Conservation (phyloP, 208 protist species). For the Acanthamoeba healyi region DNA sequence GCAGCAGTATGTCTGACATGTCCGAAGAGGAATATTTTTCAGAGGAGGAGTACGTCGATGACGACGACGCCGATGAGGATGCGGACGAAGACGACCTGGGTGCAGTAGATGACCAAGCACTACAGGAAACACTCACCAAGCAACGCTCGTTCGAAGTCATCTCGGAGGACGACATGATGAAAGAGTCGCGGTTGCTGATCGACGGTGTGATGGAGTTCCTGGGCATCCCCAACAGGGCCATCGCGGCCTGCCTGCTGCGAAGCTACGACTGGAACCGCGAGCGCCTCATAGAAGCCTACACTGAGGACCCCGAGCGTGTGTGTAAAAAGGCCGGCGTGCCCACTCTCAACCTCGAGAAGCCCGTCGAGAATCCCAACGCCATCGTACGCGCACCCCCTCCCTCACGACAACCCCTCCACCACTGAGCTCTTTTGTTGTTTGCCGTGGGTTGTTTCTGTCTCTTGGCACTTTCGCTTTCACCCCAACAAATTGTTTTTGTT, state of each 20-base stretch:
- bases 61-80: constrained; percentile 73
- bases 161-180: constrained; percentile 63
- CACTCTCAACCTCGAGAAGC: constrained; percentile 72
- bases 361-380: constrained; percentile 35
- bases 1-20: constrained; percentile 61
- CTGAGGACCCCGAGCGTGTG: constrained; percentile 85
- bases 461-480: too few relatives aligned
- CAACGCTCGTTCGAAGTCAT: constrained; percentile 83
- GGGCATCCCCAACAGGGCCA: constrained; percentile 77
- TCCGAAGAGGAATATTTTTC: constrained; percentile 60
- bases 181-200: constrained; percentile 79
- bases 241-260: constrained; percentile 75
- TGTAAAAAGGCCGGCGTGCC: constrained; percentile 82
- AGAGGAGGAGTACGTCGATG: constrained; percentile 81
- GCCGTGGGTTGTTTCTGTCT: too few relatives aligned
- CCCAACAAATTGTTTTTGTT: too few relatives aligned
- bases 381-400: not conserved
- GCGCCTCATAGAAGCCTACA: constrained; percentile 86
- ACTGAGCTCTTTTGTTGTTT: too few relatives aligned
- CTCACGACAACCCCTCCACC: not conserved
- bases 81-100: constrained; percentile 69
- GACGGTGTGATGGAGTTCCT: constrained; percentile 83
- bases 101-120: constrained; percentile 47
- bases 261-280: constrained; percentile 87
- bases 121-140: constrained; percentile 70